Base-by-base conservation (phyloP, 2,329 filamentous ascomycete genomes). In the Neofusicoccum laricinum region DNA sequence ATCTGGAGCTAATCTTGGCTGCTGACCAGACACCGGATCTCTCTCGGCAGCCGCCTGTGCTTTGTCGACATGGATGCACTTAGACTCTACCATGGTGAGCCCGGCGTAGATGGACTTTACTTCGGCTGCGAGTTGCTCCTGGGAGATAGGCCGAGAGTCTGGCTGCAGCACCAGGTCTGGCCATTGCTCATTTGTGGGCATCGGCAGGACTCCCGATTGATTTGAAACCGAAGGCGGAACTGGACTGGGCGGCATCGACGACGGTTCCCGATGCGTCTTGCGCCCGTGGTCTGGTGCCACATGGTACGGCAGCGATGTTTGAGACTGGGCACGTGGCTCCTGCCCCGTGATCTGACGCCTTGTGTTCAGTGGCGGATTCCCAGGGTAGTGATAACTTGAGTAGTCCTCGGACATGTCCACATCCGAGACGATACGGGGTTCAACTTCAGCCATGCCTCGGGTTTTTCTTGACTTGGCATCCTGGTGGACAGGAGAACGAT, bases 51-150 rank as follows among this genome's bases (percentile, higher is more conserved):
- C 77, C 6, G 80, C 80, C 68, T 88, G 85, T 51, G 84, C 81
- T 49, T 86, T 87, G 69, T 94, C 91, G 0, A 96, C 89, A 62
- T 96, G 90, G 0, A 96, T 93, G 69, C 92, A 94, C 69, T 95
- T 92, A 25, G 86, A 87, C 72, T 98, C 94, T 0, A 97, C 91
- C 87, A 95, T 91, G 0, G 92, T 88, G 0, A 97, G 77, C 0
- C 91, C 92, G 0, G 89, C 88, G 70, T 97, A 96, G 3, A 95
- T 95, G 0, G 88, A 88, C 65, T 92, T 92, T 0, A 96, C 90
- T 70, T 97, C 92, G 0, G 88, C 87, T 0, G 92, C 86, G 0
- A 97, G 81, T 69, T 96, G 90, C 0, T 93, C 89, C 66, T 92
- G 88, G 0, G 88, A 89, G 7, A 95, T 93, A 0, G 87, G 84